Percentiles rank a stretch among this genome's conserved stretches.
Evolutionary conservation across 345 rosid species (phyloP).

Genomic region (Brassica incana): DNA sequence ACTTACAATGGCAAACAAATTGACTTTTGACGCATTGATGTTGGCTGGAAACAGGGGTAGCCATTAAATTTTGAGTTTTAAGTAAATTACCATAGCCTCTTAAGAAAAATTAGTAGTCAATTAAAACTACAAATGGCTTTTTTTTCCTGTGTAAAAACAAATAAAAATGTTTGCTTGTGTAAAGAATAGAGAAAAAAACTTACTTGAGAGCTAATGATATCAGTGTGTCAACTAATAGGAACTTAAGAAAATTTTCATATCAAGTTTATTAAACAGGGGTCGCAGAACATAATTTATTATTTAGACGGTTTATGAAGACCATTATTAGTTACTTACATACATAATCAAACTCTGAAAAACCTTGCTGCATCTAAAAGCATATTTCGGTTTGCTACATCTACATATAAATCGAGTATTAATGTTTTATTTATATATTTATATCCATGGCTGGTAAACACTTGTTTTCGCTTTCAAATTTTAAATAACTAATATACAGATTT

Average conservation of each 20-base stretch:
- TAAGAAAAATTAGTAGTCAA: neutral
- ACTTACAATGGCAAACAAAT: neutral
- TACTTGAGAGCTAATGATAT: neutral
- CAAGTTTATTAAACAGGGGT: neutral
- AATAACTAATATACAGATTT: too few relatives aligned
- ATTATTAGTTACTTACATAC: neutral
- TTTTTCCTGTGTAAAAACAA: neutral
- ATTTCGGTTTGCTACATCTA: neutral
- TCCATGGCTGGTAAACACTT: too few relatives aligned
- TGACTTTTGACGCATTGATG: neutral
- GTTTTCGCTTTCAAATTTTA: too few relatives aligned
- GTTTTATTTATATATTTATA: too few relatives aligned
- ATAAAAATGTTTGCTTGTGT: neutral
- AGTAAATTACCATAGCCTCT: neutral
- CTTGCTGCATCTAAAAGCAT: neutral
- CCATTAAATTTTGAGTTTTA: neutral
- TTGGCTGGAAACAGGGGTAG: neutral
- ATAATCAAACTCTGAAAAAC: neutral
- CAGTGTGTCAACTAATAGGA: neutral
- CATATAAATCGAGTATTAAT: neutral
- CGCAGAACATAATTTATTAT: too few relatives aligned
- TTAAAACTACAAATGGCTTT: neutral
- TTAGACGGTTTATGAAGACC: neutral
- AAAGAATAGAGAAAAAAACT: neutral
- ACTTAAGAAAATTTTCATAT: neutral